These are phyloP conservation scores for Bocquillonia castaneifolia DNA, from an alignment of 441 rosid species.

Conservation along the genomic window DNA sequence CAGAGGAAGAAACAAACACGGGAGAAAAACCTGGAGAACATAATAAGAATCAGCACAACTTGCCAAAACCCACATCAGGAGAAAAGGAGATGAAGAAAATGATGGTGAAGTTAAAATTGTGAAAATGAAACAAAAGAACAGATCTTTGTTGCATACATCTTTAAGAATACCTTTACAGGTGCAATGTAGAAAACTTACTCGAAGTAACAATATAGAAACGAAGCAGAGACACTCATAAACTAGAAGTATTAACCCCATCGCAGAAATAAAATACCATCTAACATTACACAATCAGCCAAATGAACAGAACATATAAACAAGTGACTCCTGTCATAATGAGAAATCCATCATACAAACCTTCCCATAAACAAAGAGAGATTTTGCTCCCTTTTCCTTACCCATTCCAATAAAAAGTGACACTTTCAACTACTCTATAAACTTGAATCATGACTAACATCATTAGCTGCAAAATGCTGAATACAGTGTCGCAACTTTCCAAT, in stretches of 20 bases:
- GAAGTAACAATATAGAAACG: neutral
- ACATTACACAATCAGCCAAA: neutral
- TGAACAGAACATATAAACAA: neutral
- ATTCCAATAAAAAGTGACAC: neutral
- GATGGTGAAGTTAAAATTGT: neutral
- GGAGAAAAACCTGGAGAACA: conserved; percentile 46
- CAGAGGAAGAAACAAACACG: conserved; percentile 32
- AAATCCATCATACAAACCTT: neutral
- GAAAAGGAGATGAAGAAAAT: neutral
- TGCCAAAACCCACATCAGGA: neutral
- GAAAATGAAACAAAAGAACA: neutral
- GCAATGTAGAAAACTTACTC: neutral
- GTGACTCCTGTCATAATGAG: neutral
- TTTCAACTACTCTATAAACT: neutral
- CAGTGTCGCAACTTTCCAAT: neutral
- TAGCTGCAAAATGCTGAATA: neutral
- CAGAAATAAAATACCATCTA: neutral
- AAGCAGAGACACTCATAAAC: neutral
- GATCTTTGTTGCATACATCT: neutral
- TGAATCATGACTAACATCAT: neutral
- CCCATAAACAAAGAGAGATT: neutral
- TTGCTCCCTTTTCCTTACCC: too few relatives aligned
- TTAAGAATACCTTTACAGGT: neutral
- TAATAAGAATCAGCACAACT: conserved; percentile 16
- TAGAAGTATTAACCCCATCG: neutral